Evolutionary conservation across 352 stramenopile species (phyloP), one percentile per base, ranked within the genome.

Genomic region (Phytophthora aleatoria): DNA sequence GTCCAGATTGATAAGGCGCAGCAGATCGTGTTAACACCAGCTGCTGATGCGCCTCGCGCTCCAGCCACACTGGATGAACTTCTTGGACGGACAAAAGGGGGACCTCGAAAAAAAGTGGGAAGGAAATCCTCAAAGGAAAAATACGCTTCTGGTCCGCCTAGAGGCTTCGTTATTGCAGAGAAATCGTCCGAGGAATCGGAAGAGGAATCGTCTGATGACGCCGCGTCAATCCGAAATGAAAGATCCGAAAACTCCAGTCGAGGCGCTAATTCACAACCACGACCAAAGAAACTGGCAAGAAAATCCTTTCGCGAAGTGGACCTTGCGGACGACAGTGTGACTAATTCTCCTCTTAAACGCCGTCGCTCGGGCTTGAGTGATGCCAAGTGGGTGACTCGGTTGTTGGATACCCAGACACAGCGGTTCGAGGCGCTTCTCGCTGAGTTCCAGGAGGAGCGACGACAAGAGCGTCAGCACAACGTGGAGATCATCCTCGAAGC

Each of bases 371-470:
- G 38, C 1, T 52, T 76, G 33, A 64, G 59, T 31, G 66, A 81
- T 54, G 53, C 69, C 20, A 70, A 68, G 50, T 77, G 69, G 69
- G 65, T 77, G 7, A 69, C 64, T 5, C 69, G 64, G n/a, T 57
- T 81, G 28, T 38, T 81, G 26, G 56, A 77, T 15, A 64, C 61
- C 9, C 73, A 81, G 47, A 73, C 69, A 2, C 67, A 73, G 26
- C 69, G 73, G 11, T 76, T 81, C 24, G 69, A 81, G 30, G 50
- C 69, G 1, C 43, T 81, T 16, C 43, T 81, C 5, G 66, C 54
- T 5, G 73, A 81, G 16, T 81, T 81, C 15, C 69, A 75, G n/a
- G 69, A 81, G 16, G 73, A 81, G 24, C 61, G 73, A 11, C 69
- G 66, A 49, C 65, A 81, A 50, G 73, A 81, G 38, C 69, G 73